Percentiles rank a stretch among this genome's conserved stretches.
Conservation (phyloP, 352 stramenopile species). For the Globisporangium emineosum region DNA sequence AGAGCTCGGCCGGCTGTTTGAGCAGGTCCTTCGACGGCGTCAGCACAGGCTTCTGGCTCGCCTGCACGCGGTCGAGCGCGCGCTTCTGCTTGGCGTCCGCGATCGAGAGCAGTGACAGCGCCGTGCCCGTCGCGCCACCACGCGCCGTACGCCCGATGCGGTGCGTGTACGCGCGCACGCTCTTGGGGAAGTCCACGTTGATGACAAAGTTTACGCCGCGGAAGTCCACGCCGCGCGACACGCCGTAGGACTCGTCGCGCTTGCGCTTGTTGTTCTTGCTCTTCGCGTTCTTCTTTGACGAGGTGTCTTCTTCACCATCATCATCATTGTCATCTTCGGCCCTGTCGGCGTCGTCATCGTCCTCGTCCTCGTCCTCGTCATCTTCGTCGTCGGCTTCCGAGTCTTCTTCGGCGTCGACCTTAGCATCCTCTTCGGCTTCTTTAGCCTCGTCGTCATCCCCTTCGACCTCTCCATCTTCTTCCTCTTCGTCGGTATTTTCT, state of each 20-base stretch:
- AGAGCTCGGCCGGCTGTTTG: slow-evolving; percentile 92
- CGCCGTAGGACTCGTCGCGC: slow-evolving; percentile 92
- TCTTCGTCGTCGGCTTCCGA: slow-evolving; percentile 41
- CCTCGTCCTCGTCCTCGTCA: slow-evolving; percentile 57
- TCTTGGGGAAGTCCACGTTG: slow-evolving; percentile 98
- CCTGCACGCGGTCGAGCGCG: slow-evolving; percentile 90
- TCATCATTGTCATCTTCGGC: slow-evolving; percentile 33
- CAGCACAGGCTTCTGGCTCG: slow-evolving; percentile 85
- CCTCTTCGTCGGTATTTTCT: slow-evolving; percentile 35
- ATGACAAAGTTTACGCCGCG: slow-evolving; percentile 97
- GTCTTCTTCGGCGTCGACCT: slow-evolving; percentile 39
- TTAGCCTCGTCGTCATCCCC: slow-evolving; percentile 35
- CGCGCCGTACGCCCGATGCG: slow-evolving; percentile 97
- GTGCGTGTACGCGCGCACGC: slow-evolving; percentile 96
- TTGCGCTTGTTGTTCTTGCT: slow-evolving; percentile 51
- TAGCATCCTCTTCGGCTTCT: slow-evolving; percentile 44
- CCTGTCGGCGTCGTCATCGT: slow-evolving; percentile 30
- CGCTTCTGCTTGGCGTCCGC: slow-evolving; percentile 77
- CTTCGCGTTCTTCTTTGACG: slow-evolving; percentile 33
- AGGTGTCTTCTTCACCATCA: slow-evolving; percentile 17
- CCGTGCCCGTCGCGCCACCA: slow-evolving; percentile 94
- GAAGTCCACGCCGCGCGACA: slow-evolving; percentile 98
- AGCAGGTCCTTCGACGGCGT: slow-evolving; percentile 81
- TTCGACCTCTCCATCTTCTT: slow-evolving; percentile 44
- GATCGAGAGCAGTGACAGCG: slow-evolving; percentile 93